These are phyloP conservation scores for Naganishia albida DNA, from an alignment of 1,284 basidiomycete genomes.

Conservation along the genomic window DNA sequence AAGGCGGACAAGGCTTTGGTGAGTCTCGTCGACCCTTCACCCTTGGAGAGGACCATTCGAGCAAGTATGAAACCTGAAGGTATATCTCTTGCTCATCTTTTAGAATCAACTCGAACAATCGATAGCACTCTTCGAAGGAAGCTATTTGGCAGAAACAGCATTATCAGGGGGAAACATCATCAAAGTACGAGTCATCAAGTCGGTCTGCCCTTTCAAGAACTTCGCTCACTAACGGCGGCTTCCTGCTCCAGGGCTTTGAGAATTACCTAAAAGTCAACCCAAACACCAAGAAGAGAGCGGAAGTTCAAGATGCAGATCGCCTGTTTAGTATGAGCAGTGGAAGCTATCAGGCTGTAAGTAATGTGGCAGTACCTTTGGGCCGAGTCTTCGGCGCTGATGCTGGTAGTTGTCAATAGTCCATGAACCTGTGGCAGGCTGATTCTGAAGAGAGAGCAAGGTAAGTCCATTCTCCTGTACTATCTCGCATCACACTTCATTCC, in stretches of 20 bases:
- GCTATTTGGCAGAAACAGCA: constrained; percentile 55
- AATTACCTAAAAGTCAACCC: constrained; percentile 53
- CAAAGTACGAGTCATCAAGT: constrained; percentile 44
- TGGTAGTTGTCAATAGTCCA: constrained; percentile 14
- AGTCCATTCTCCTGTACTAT: background rate
- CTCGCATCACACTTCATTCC: too few relatives aligned
- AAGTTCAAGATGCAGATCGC: constrained; percentile 52
- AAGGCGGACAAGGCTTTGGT: constrained; percentile 32
- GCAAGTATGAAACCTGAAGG: background rate
- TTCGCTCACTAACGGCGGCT: background rate
- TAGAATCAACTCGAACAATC: constrained; percentile 56
- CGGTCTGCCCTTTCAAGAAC: too few relatives aligned
- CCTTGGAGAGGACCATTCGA: background rate
- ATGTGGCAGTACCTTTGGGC: too few relatives aligned
- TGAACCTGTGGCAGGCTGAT: constrained; percentile 30
- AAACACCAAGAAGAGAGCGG: constrained; percentile 48
- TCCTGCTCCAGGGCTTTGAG: constrained; percentile 53
- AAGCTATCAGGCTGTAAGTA: constrained; percentile 52
- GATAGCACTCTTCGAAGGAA: constrained; percentile 57
- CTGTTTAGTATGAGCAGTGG: constrained; percentile 54
- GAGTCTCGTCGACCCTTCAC: background rate
- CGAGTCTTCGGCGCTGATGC: background rate
- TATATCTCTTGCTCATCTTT: background rate
- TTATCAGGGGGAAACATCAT: constrained; percentile 55
- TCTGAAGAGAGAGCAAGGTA: constrained; percentile 20